These are phyloP conservation scores for Rostrohypoxylon terebratum DNA, from an alignment of 495 filamentous ascomycete species.

Conservation along the genomic window DNA sequence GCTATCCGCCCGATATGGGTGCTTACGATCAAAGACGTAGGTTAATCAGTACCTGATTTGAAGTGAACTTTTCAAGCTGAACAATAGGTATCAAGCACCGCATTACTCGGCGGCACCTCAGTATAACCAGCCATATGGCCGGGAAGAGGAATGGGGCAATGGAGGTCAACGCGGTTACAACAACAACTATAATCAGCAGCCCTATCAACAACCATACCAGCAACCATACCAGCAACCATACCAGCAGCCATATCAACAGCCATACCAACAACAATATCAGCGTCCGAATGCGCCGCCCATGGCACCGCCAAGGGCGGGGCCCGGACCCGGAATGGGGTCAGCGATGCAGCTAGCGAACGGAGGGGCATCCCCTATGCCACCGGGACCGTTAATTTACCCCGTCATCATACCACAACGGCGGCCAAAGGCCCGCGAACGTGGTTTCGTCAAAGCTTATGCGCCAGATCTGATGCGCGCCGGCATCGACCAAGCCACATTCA, in stretches of 20 bases:
- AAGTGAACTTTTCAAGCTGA: background rate
- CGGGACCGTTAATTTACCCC: slow-evolving; percentile 23
- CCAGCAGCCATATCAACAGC: background rate
- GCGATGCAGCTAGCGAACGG: background rate
- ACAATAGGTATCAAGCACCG: background rate
- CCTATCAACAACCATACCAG: background rate
- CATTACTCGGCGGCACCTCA: slow-evolving; percentile 2
- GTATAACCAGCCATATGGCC: slow-evolving; percentile 1
- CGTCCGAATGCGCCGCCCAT: slow-evolving; percentile 38
- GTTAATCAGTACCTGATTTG: background rate
- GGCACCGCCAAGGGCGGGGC: background rate
- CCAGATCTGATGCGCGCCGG: slow-evolving; percentile 54
- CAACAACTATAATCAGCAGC: slow-evolving; percentile 1
- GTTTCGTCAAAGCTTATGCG: slow-evolving; percentile 57
- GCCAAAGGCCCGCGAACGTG: slow-evolving; percentile 47
- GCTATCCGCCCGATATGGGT: slow-evolving; percentile 8
- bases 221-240: background rate
- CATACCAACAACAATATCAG: background rate
- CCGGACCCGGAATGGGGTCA: background rate
- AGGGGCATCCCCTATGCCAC: background rate
- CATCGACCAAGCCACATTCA: slow-evolving; percentile 55
- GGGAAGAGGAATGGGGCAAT: background rate
- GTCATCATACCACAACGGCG: slow-evolving; percentile 40
- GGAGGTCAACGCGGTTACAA: background rate
- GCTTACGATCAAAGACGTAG: slow-evolving; percentile 11